Evolutionary conservation across 805 yeast species (phyloP).

Genomic region (Candida piceae): DNA sequence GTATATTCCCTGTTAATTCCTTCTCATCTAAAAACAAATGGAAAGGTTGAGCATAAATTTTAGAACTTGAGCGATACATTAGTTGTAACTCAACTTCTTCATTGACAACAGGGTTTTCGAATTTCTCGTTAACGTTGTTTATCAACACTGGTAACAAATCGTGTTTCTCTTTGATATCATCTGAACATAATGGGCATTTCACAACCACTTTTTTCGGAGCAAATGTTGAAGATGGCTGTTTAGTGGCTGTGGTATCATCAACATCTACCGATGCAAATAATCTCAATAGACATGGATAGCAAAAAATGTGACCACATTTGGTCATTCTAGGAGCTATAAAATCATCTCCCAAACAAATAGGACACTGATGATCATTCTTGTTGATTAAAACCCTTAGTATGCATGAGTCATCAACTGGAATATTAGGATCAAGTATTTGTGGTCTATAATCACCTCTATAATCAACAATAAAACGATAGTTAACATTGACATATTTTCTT

Average conservation of each 20-base stretch:
- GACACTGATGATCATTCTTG: conserved; percentile 66
- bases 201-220: conserved; percentile 45
- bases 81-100: conserved; percentile 55
- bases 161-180: conserved; percentile 44
- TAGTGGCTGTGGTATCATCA: conserved; percentile 19
- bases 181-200: conserved; percentile 80
- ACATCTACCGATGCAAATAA: conserved; percentile 49
- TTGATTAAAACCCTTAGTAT: conserved; percentile 74
- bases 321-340: conserved; percentile 94
- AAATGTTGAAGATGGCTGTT: neutral
- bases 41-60: conserved; percentile 30
- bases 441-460: conserved; percentile 47
- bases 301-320: conserved; percentile 89
- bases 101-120: conserved; percentile 54
- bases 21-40: conserved; percentile 20
- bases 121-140: conserved; percentile 44
- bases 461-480: conserved; percentile 79
- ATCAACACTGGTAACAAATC: conserved; percentile 64
- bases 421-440: conserved; percentile 69
- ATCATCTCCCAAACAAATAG: conserved; percentile 81
- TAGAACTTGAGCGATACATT: conserved; percentile 45
- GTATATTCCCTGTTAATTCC: conserved; percentile 41
- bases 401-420: conserved; percentile 55
- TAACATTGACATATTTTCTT: conserved; percentile 71
- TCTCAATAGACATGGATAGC: conserved; percentile 74